Base-by-base conservation (phyloP, 2,329 filamentous ascomycete genomes). In the Byssothecium circinans region DNA sequence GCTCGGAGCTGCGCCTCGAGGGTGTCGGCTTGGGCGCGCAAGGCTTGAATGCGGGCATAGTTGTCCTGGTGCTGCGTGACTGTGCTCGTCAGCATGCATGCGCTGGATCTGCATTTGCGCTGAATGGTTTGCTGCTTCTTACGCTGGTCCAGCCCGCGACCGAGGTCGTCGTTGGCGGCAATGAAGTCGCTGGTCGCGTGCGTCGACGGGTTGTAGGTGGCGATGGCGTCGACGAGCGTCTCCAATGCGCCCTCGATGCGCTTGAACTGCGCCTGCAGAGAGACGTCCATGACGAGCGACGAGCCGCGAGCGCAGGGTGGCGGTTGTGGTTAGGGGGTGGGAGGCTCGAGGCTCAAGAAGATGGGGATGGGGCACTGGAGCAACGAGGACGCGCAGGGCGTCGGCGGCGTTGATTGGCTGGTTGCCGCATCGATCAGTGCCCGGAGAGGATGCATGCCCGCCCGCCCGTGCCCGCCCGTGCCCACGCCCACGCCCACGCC, bases 11-110 rank as follows among this genome's bases (percentile, higher is more conserved):
- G 85, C 20, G 78, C 72, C 64, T 94, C 88, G 50, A 91, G 83
- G 5, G 78, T 73, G 6, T 81, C 74, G 20, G 85, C 85, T 2
- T 83, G 80, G 35, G 81, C 75, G 55, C 85, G 87, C n/a, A 95
- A 81, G 37, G 81, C 71, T 38, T 84, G 78, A 33, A 95, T 84
- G 41, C 82, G 84, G 2, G 80, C 74, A 64, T 89, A 74, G 69
- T 94, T 92, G 47, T 82, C 80, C 65, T 95, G 89, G 68, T 95
- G 89, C 4, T 67, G 76, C 68, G 89, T 80, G 15, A 92, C 85
- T 88, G 52, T 17, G 29, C n/a, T 32, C 6, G 29, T 32, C 29
- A 32, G 29, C 29, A 54, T 15, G 23, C 35, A 23, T 15, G 36
- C 11, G 36, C 36, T 20, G 3, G 6, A 39, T 39, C n/a, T 39